Conservation (phyloP, 345 rosid genomes). For the Linum lewisii region DNA sequence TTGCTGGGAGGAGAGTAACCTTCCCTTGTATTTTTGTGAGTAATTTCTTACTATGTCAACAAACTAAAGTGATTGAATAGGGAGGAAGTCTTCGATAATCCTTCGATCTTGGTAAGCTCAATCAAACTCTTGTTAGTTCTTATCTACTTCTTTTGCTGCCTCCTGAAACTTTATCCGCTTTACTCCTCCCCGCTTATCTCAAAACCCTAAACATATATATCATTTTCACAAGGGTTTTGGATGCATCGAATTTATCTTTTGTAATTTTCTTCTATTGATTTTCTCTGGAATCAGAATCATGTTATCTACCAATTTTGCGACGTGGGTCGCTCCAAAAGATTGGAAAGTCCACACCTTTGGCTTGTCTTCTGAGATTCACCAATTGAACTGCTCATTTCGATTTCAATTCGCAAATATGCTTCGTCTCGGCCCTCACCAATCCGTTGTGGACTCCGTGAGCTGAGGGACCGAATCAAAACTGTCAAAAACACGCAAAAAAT, state of each 20-base stretch:
- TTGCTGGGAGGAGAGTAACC: no score
- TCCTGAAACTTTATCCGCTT: background rate
- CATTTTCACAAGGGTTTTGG: background rate
- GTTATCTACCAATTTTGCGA: constrained; percentile 23
- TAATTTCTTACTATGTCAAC: no score
- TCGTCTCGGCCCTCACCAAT: constrained; percentile 11
- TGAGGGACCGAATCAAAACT: constrained; percentile 43
- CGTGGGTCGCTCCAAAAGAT: constrained; percentile 24
- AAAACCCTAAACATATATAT: background rate
- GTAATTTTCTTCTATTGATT: background rate
- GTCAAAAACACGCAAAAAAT: constrained; percentile 64
- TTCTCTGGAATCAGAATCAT: constrained; percentile 15
- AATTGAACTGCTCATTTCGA: constrained; percentile 28
- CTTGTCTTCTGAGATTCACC: constrained; percentile 16
- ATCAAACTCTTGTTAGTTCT: background rate
- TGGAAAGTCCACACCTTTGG: constrained; percentile 13
- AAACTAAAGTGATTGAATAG: no score
- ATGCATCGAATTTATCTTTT: background rate
- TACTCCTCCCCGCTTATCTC: background rate
- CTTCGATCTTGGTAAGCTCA: no score
- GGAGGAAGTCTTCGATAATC: no score
- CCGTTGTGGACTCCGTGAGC: constrained; percentile 51
- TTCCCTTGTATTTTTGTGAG: no score
- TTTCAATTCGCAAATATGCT: background rate
- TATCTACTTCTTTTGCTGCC: background rate